These are phyloP conservation scores for Neonectria neomacrospora DNA, from an alignment of 2,329 filamentous ascomycete genomes.

Conservation along the genomic window DNA sequence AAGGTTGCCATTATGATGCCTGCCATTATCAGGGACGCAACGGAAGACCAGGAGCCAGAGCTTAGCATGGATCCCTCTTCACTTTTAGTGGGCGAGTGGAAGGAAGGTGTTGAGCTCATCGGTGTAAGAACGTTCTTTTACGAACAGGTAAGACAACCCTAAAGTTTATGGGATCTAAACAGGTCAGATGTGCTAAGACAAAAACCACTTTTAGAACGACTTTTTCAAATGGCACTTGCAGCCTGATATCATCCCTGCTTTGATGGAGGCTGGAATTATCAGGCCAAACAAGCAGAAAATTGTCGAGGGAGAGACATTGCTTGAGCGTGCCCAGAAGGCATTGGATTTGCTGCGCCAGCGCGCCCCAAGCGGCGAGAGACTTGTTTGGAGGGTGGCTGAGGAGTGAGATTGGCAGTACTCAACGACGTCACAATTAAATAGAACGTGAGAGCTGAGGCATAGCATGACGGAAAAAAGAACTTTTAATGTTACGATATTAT, in stretches of 20 bases:
- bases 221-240: conserved; percentile 66
- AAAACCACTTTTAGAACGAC: conserved; percentile 55
- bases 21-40: conserved; percentile 65
- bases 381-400: conserved; percentile 2
- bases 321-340: conserved; percentile 54
- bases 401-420: neutral
- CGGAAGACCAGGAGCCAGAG: conserved; percentile 57
- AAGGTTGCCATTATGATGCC: conserved; percentile 70
- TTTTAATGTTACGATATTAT: too few species aligned
- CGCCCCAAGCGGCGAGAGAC: neutral
- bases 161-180: neutral
- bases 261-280: conserved; percentile 55
- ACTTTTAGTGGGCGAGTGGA: conserved; percentile 57
- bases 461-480: neutral
- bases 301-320: conserved; percentile 52
- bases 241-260: conserved; percentile 62
- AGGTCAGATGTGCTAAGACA: conserved; percentile 20
- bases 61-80: conserved; percentile 65
- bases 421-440: neutral
- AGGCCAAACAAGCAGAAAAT: conserved; percentile 55
- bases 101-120: conserved; percentile 59
- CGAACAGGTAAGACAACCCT: conserved; percentile 35
- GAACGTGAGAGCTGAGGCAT: neutral
- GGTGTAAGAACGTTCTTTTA: conserved; percentile 60
- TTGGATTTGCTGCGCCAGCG: conserved; percentile 34